Conservation (phyloP, 805 yeast genomes). For the Dipodascopsis uninucleata region DNA sequence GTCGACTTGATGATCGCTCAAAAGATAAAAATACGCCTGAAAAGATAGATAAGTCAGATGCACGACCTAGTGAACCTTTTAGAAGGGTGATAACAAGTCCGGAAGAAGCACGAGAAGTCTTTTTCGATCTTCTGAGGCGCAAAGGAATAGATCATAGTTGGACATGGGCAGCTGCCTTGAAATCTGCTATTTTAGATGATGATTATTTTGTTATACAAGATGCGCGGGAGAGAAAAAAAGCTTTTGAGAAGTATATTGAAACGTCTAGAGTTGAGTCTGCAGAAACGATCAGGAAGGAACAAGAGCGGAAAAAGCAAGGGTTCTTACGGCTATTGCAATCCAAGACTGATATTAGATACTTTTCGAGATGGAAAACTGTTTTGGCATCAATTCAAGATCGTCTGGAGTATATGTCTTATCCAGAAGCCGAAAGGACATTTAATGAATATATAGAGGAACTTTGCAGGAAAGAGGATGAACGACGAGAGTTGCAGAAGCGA, state of each 20-base stretch:
- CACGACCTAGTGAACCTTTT: too few relatives aligned
- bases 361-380: conserved; percentile 27
- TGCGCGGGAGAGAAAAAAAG: conserved; percentile 53
- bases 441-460: conserved; percentile 11
- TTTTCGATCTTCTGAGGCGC: conserved; percentile 51
- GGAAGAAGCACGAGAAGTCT: conserved; percentile 42
- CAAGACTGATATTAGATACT: conserved; percentile 17
- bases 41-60: too few relatives aligned
- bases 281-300: conserved; percentile 47
- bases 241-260: conserved; percentile 60
- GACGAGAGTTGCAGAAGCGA: conserved; percentile 32
- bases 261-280: conserved; percentile 27
- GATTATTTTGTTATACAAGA: conserved; percentile 66
- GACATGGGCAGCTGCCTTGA: conserved; percentile 68
- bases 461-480: conserved; percentile 6
- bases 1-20: too few relatives aligned
- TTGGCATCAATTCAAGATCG: conserved; percentile 6
- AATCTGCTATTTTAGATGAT: conserved; percentile 52
- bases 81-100: too few relatives aligned
- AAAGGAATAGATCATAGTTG: conserved; percentile 65
- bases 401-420: conserved; percentile 15
- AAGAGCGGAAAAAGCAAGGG: conserved; percentile 52
- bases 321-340: conserved; percentile 40
- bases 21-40: too few relatives aligned
- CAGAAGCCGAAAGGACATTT: conserved; percentile 12